These are phyloP conservation scores for Maudiozyma humilis DNA, from an alignment of 1,139 yeast species.

Conservation along the genomic window DNA sequence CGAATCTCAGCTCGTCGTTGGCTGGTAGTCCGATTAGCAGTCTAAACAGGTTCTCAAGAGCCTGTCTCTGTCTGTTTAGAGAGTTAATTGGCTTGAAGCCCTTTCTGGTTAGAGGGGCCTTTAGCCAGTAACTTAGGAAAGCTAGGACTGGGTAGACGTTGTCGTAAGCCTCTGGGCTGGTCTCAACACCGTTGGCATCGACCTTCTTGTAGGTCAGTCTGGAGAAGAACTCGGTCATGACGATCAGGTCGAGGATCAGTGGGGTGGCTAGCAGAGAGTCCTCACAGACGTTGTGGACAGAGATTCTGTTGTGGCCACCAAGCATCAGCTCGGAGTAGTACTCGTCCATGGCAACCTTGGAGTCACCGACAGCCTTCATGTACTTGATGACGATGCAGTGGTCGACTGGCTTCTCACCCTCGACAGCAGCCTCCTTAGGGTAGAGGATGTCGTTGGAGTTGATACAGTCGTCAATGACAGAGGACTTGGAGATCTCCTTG, in stretches of 20 bases:
- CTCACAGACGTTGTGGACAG: slow-evolving; percentile 92
- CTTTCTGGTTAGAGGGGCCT: slow-evolving; percentile 89
- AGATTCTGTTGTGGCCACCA: slow-evolving; percentile 92
- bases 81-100: slow-evolving; percentile 91
- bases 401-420: slow-evolving; percentile 65
- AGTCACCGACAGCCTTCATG: slow-evolving; percentile 89
- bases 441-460: slow-evolving; percentile 81
- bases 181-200: slow-evolving; percentile 26
- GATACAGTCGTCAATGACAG: slow-evolving; percentile 91
- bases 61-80: slow-evolving; percentile 87
- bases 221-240: slow-evolving; percentile 81
- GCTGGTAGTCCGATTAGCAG: slow-evolving; percentile 86
- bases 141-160: slow-evolving; percentile 79
- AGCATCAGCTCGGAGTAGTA: slow-evolving; percentile 93
- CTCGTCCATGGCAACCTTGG: slow-evolving; percentile 98
- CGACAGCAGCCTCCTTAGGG: slow-evolving; percentile 49
- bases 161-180: slow-evolving; percentile 42
- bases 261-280: slow-evolving; percentile 94
- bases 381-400: slow-evolving; percentile 95
- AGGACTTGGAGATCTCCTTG: slow-evolving; percentile 86
- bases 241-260: slow-evolving; percentile 81
- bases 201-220: slow-evolving; percentile 71
- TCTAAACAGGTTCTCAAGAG: slow-evolving; percentile 83
- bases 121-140: slow-evolving; percentile 89
- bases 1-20: slow-evolving; percentile 85